A percentile compares a stretch with the other conserved stretches of the same genome.
Evolutionary conservation across 805 yeast genomes (phyloP).

Genomic region (Monosporozyma siamensis): DNA sequence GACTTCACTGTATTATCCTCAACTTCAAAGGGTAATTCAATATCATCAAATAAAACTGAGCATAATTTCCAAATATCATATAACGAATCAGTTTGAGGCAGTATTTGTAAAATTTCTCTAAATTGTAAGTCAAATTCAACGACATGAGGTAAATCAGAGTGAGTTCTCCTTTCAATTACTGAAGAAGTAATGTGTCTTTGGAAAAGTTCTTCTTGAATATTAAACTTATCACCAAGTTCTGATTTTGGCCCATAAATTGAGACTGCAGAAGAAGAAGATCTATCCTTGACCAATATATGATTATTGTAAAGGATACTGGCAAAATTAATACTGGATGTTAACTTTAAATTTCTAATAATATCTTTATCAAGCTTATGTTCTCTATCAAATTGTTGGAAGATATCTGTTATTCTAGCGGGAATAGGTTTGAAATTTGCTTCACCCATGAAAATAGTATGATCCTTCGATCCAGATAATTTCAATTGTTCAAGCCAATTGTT

Average conservation of each 20-base stretch:
- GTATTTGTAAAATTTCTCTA: conserved; percentile 15
- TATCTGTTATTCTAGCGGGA: conserved; percentile 7
- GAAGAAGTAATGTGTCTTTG: conserved; percentile 20
- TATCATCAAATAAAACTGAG: conserved; percentile 51
- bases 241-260: background rate
- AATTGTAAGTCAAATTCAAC: conserved; percentile 29
- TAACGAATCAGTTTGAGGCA: conserved; percentile 12
- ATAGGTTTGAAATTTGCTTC: conserved; percentile 9
- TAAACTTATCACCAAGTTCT: background rate
- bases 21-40: conserved; percentile 14
- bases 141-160: conserved; percentile 34
- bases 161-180: conserved; percentile 18
- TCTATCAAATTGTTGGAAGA: conserved; percentile 37
- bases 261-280: conserved; percentile 7
- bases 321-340: conserved; percentile 14
- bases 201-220: background rate
- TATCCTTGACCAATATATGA: conserved; percentile 11
- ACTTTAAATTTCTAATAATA: conserved; percentile 24
- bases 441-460: conserved; percentile 24
- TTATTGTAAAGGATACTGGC: conserved; percentile 18
- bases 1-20: conserved; percentile 16
- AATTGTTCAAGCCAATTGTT: conserved; percentile 60
- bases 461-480: conserved; percentile 35
- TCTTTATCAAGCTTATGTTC: conserved; percentile 22
- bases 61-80: conserved; percentile 45